These are phyloP conservation scores for Jacaranda copaia DNA, from an alignment of 257 asterid species.

Conservation along the genomic window DNA sequence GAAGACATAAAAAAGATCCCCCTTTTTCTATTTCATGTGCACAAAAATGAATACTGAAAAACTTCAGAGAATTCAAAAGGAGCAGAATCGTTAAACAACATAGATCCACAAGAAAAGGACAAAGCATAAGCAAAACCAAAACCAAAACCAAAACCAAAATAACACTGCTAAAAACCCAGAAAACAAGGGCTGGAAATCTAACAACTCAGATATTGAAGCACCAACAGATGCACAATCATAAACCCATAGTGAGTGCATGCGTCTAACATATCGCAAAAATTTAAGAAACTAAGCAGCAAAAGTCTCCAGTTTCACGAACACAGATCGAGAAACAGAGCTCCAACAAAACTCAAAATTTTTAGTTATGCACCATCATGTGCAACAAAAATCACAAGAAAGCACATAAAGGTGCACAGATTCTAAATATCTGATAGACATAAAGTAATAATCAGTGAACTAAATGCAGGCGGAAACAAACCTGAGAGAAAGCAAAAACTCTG, in stretches of 20 bases:
- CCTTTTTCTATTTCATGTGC: not conserved
- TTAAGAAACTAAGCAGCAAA: too few relatives aligned
- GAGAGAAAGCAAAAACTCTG: slow-evolving; percentile 31
- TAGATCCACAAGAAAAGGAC: slow-evolving; percentile 40
- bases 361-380: not conserved
- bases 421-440: not conserved
- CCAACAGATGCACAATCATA: too few relatives aligned
- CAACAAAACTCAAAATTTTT: too few relatives aligned
- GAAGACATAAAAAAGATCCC: not conserved
- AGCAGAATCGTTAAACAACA: slow-evolving; percentile 17
- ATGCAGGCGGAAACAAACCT: slow-evolving; percentile 40
- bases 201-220: not conserved
- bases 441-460: not conserved
- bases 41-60: not conserved
- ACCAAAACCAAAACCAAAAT: slow-evolving; percentile 5
- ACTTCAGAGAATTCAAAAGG: not conserved
- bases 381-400: not conserved
- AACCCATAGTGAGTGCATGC: too few relatives aligned
- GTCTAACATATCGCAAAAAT: too few relatives aligned
- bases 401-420: not conserved
- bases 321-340: too few relatives aligned
- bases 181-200: slow-evolving; percentile 9
- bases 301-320: too few relatives aligned
- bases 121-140: slow-evolving; percentile 9
- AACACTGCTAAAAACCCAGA: slow-evolving; percentile 6